Evolutionary conservation across 768 basidiomycete species (phyloP).

Genomic region (Heimioporus sp.): DNA sequence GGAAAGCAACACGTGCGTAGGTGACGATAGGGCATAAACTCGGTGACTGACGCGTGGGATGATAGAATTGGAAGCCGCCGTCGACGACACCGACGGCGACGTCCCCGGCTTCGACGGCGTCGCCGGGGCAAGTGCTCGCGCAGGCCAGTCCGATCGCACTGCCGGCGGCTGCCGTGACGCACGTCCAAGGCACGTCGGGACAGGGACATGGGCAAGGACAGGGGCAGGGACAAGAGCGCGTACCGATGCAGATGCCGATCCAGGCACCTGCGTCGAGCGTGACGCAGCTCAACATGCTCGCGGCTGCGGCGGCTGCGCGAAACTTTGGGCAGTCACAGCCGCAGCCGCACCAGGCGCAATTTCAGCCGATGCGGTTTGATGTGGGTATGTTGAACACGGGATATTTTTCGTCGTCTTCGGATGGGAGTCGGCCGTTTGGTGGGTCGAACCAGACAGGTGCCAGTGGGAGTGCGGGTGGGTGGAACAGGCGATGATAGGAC

Average conservation of each 20-base stretch:
- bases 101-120: not conserved
- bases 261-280: conserved; percentile 5
- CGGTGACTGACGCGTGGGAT: not conserved
- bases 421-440: conserved; percentile 13
- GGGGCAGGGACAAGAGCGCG: not conserved
- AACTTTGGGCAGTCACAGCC: conserved; percentile 13
- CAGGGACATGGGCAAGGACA: conserved; percentile 1
- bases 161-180: not conserved
- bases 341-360: conserved; percentile 14
- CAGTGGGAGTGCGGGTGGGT: not conserved
- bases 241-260: not conserved
- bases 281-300: conserved; percentile 29
- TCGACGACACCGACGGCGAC: conserved; percentile 6
- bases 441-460: not conserved
- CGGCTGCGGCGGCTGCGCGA: conserved; percentile 20
- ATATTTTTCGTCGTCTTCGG: conserved; percentile 20
- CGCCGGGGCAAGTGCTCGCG: not conserved
- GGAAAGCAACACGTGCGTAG: conserved; percentile 69
- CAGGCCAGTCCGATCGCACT: conserved; percentile 2
- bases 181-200: not conserved
- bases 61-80: conserved; percentile 61
- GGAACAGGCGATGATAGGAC: not conserved
- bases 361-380: conserved; percentile 20
- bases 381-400: conserved; percentile 12
- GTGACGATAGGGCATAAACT: conserved; percentile 20